Conservation (phyloP, 2,329 filamentous ascomycete species). For the Sarocladiaceae sp. region DNA sequence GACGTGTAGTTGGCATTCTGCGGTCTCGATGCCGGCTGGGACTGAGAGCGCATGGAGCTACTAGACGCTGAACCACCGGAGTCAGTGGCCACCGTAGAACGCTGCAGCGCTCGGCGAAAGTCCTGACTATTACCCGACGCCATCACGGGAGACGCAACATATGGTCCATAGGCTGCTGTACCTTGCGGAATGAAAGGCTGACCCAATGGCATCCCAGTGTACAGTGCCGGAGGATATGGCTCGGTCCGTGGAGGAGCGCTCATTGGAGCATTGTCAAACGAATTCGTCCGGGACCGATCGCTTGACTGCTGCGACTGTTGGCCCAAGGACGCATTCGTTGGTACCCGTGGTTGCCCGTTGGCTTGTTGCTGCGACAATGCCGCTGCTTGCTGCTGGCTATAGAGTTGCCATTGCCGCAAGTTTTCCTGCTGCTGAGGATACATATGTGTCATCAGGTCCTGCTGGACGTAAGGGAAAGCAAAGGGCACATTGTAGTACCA, state of each 20-base stretch:
- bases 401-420: conserved; percentile 28
- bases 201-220: conserved; percentile 31
- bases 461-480: conserved; percentile 34
- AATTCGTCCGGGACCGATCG: conserved; percentile 54
- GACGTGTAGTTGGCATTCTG: conserved; percentile 20
- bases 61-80: conserved; percentile 39
- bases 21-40: conserved; percentile 54
- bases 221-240: conserved; percentile 41
- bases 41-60: conserved; percentile 57
- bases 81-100: conserved; percentile 45
- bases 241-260: conserved; percentile 50
- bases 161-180: conserved; percentile 39
- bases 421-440: conserved; percentile 30
- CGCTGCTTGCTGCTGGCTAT: conserved; percentile 24
- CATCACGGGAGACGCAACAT: conserved; percentile 50
- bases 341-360: conserved; percentile 17
- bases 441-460: conserved; percentile 35
- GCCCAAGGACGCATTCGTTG: conserved; percentile 18
- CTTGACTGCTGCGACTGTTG: conserved; percentile 28
- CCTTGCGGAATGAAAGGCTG: conserved; percentile 42
- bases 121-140: conserved; percentile 39
- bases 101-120: conserved; percentile 50
- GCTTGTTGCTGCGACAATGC: conserved; percentile 25
- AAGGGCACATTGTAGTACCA: conserved; percentile 41
- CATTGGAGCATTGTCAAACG: conserved; percentile 55